Base-by-base conservation (phyloP, 1,284 basidiomycete genomes). In the Boletellus deceptivus region DNA sequence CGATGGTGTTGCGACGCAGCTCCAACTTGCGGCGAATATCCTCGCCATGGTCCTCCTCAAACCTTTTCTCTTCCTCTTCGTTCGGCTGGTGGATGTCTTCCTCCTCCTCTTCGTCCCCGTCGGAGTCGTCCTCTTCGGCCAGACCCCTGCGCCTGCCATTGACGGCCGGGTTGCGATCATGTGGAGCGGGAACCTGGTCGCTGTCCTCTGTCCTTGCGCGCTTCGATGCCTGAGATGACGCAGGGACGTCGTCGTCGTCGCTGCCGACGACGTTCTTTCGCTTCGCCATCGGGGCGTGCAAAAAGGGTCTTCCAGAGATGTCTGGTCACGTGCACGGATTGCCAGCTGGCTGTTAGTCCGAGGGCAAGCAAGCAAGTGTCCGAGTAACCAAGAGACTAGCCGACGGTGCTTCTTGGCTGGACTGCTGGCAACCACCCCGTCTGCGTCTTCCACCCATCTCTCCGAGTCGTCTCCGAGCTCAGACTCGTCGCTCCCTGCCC, bases 1-100 rank as follows among this genome's bases (percentile, higher is more conserved):
- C 86, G 31, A 78, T 75, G 6, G 72, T 69, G 55, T 75, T 80
- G 45, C 75, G 73, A 59, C 75, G 80, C 33, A 69, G 72, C 59
- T 82, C 77, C 38, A 89, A 71, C 46, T 73, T 73, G 35, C 73
- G 76, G 25, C 79, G 76, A 50, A 89, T 75, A 39, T 69, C 71
- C 46, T 80, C 80, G 18, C 77, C 77, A 52, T 84, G 72, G 48
- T 80, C 73, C 51, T 78, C 72, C 60, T 86, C 84, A 54, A 88
- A 85, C 56, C 72, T 69, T 55, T 77, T 76, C 50, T 84, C 81
- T 27, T 79, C 76, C 36, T 75, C 74, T 50, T 77, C 74, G 49
- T 75, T 70, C 16, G 72, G 70, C 22, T 71, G 47, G 43, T 47
- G 46, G 54, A 61, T 22, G 54, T 63, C 61, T 33, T 60, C 56